Percentiles rank a stretch among this genome's conserved stretches.
phyloP scores from a whole-genome alignment of 495 filamentous ascomycete species.

The Lophiostoma macrostomum region DNA sequence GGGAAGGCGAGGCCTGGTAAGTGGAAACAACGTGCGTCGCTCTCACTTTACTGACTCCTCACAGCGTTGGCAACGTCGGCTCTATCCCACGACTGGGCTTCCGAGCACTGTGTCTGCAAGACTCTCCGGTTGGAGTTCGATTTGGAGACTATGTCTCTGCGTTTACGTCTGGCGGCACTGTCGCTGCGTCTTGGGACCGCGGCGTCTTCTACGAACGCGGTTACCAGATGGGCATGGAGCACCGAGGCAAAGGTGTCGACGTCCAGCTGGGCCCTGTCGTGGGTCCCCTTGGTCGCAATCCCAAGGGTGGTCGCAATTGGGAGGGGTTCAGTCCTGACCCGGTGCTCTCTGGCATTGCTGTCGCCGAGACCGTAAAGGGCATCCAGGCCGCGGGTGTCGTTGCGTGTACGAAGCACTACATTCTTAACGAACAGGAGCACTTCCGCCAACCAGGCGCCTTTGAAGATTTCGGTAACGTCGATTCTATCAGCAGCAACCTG shows the following conservation, averaged over 20 bases:
- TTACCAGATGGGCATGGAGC: conserved; percentile 42
- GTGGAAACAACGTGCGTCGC: neutral
- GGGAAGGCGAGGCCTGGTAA: conserved; percentile 47
- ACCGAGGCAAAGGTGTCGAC: conserved; percentile 55
- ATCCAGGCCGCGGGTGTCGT: conserved; percentile 45
- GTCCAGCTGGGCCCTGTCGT: conserved; percentile 86
- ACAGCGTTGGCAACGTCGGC: conserved; percentile 71
- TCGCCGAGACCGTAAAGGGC: conserved; percentile 40
- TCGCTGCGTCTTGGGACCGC: conserved; percentile 45
- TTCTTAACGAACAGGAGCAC: conserved; percentile 50
- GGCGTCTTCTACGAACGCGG: conserved; percentile 40
- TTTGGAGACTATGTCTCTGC: conserved; percentile 48
- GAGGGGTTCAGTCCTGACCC: conserved; percentile 52
- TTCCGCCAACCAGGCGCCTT: conserved; percentile 64
- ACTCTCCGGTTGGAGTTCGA: conserved; percentile 82
- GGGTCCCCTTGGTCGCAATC: conserved; percentile 57
- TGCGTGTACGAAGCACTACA: conserved; percentile 38
- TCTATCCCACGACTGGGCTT: conserved; percentile 74
- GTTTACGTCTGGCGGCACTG: conserved; percentile 42
- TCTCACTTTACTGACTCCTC: neutral
- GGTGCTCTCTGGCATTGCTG: conserved; percentile 42
- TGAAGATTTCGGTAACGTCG: conserved; percentile 62
- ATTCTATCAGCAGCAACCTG: conserved; percentile 76
- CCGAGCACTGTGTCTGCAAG: conserved; percentile 79
- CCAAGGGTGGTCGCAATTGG: conserved; percentile 82